Base-by-base conservation (phyloP, 805 yeast genomes). In the Candida tammaniensis region DNA sequence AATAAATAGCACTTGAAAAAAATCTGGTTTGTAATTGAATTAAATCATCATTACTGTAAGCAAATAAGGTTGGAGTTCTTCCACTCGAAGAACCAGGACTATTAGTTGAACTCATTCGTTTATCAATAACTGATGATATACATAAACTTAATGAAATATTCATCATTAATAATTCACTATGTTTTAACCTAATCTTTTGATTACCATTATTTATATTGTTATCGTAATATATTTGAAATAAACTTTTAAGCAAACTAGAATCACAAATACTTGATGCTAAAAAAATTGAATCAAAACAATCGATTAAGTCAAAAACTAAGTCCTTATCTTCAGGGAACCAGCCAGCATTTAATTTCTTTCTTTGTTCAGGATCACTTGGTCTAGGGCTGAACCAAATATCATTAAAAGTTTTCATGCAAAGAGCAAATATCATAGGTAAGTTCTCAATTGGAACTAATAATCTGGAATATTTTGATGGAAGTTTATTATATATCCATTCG, bases 1-100 rank as follows among this genome's bases (percentile, higher is more conserved):
- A 80, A 46, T 55, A 73, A 16, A 78, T 50, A 0, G 79, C 55
- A 39, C 47, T 51, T 33, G 49, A 43, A 28, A 58, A 42, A 17
- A 55, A 43, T 6, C 41, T 35, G 8, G 44, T 31, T 32, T 54
- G 55, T 24, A 57, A 34, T 5, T 31, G 30, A 8, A 37, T 27
- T 30, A 60, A 39, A 4, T 52, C 52, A 7, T 43, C 39, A 2
- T 31, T 28, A 7, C 37, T 17, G 24, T 36, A 26, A 12, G 43
- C 34, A 15, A 23, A 21, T 12, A 44, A 18, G 16, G 28, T 27
- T 5, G 44, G 38, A 3, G 35, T 24, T 36, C 33, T 36, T 4
- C 36, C 36, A 15, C 14, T 24, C 8, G 24, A 12, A 7, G 26
- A 13, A 15, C 27, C 30, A 5, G 26, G 17, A 3, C 23, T 15